phyloP scores from a whole-genome alignment of 257 asterid genomes.

The Solanum virginianum region DNA sequence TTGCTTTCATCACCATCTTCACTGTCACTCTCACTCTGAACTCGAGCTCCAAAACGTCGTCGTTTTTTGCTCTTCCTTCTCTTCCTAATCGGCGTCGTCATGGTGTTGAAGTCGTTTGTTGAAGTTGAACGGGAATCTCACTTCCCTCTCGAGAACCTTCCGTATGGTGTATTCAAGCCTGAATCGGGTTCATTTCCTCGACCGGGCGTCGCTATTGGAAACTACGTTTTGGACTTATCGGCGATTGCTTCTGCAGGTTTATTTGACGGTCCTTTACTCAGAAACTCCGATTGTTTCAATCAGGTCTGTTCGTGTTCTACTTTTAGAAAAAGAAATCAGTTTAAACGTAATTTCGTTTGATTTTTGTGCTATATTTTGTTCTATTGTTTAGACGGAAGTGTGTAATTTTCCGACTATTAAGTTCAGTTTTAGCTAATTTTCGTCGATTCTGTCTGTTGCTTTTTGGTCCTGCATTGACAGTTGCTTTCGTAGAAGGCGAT shows the following conservation, averaged over 20 bases:
- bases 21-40: not conserved
- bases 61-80: not conserved
- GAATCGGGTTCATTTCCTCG: constrained; percentile 42
- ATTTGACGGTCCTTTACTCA: constrained; percentile 60
- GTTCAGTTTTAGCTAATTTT: not conserved
- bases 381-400: not conserved
- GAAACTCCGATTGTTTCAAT: constrained; percentile 54
- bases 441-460: not conserved
- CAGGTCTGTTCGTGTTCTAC: constrained; percentile 30
- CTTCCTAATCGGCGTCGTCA: not conserved
- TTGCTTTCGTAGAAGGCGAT: not conserved
- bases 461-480: not conserved
- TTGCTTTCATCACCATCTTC: not conserved
- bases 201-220: constrained; percentile 85
- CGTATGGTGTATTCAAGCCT: constrained; percentile 83
- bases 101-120: constrained; percentile 71
- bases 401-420: not conserved
- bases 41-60: not conserved
- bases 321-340: not conserved
- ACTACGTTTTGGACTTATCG: constrained; percentile 67
- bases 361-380: not conserved
- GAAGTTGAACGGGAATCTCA: constrained; percentile 73
- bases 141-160: constrained; percentile 90
- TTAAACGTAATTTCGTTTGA: not conserved
- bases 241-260: constrained; percentile 60